phyloP scores from a whole-genome alignment of 169 alveolate genomes.

The Plasmodium berghei region DNA sequence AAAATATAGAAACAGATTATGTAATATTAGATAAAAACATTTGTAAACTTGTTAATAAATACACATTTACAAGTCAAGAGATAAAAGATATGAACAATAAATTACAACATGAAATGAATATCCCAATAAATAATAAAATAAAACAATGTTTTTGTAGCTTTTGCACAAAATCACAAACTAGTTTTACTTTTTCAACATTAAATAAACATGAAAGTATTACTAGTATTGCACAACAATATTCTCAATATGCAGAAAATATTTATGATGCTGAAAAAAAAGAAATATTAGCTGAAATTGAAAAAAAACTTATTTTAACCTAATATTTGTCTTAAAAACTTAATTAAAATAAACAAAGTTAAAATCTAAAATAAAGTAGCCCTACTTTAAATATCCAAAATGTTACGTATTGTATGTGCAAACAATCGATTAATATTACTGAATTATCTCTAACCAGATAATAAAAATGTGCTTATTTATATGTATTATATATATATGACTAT shows the following conservation, averaged over 20 bases:
- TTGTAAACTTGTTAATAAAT: constrained; percentile 29
- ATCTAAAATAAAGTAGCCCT: background rate
- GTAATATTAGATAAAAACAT: constrained; percentile 22
- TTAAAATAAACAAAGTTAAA: background rate
- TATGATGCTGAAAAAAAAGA: constrained; percentile 12
- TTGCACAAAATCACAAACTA: background rate
- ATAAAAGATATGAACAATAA: constrained; percentile 21
- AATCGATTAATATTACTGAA: too few species aligned
- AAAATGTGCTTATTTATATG: background rate
- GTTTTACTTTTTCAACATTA: background rate
- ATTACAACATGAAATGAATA: constrained; percentile 7
- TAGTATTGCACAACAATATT: background rate
- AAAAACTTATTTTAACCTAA: background rate
- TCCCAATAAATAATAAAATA: constrained; percentile 10
- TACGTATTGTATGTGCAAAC: too few species aligned
- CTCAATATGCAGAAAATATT: constrained; percentile 10
- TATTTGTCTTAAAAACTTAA: background rate
- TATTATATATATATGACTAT: too few species aligned
- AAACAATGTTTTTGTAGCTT: constrained; percentile 25
- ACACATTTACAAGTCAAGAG: constrained; percentile 27
- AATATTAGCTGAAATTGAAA: constrained; percentile 16
- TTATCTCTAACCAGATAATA: background rate
- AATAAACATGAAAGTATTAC: background rate
- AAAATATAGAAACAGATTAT: constrained; percentile 34
- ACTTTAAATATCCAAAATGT: background rate